Percentiles rank a stretch among this genome's conserved stretches.
phyloP scores from a whole-genome alignment of 345 rosid genomes.

The Alliaria petiolata region DNA sequence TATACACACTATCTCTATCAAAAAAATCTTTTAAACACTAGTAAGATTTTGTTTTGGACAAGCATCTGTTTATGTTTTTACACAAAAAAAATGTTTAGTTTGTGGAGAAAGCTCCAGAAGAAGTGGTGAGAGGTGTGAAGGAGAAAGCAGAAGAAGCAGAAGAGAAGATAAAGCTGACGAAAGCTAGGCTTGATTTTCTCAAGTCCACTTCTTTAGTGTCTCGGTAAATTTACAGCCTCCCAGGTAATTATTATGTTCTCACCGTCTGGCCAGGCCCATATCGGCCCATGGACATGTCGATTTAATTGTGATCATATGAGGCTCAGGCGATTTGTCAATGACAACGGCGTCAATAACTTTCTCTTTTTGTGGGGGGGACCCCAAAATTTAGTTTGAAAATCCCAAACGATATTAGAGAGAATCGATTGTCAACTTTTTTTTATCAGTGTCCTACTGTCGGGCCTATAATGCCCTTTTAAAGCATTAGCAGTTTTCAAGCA shows the following conservation, averaged over 20 bases:
- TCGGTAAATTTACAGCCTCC: slow-evolving; percentile 30
- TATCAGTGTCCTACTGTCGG: slow-evolving; percentile 1
- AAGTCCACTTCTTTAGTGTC: slow-evolving; percentile 61
- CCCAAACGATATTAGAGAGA: not conserved
- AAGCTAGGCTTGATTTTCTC: slow-evolving; percentile 71
- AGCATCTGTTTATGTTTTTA: not conserved
- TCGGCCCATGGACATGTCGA: slow-evolving; percentile 5
- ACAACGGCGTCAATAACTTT: no score
- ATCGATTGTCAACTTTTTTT: not conserved
- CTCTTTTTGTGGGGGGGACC: not conserved
- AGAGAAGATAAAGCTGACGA: slow-evolving; percentile 84
- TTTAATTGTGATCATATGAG: not conserved
- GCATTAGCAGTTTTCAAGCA: slow-evolving; percentile 5
- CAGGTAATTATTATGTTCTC: not conserved
- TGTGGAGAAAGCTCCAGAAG: slow-evolving; percentile 78
- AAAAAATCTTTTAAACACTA: not conserved
- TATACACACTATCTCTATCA: slow-evolving; percentile 20
- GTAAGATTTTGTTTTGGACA: not conserved
- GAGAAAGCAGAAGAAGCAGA: slow-evolving; percentile 85
- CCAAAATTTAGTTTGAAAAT: not conserved
- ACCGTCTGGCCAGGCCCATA: not conserved
- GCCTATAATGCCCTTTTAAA: slow-evolving; percentile 13
- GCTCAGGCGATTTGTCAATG: no score
- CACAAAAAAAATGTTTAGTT: slow-evolving; percentile 41
- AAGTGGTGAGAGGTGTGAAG: slow-evolving; percentile 69